Evolutionary conservation across 1,284 basidiomycete genomes (phyloP).

Genomic region (Apiotrichum mycotoxinovorans): DNA sequence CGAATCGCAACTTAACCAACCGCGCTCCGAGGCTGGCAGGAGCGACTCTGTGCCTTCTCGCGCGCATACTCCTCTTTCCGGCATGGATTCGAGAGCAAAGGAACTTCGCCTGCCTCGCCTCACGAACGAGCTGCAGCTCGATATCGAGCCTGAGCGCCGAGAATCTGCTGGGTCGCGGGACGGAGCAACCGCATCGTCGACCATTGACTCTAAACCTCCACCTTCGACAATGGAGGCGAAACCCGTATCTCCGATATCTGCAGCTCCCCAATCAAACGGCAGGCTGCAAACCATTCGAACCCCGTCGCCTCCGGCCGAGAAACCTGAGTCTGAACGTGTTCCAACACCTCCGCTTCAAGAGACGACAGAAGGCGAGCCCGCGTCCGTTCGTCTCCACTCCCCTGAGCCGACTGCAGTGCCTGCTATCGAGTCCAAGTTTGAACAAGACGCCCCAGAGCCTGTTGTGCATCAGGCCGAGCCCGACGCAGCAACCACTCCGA

Average conservation of each 20-base stretch:
- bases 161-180: neutral
- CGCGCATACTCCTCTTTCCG: conserved; percentile 1
- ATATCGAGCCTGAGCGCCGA: neutral
- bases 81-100: neutral
- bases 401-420: neutral
- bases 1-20: neutral
- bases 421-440: no score
- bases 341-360: neutral
- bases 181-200: neutral
- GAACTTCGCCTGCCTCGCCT: neutral
- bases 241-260: neutral
- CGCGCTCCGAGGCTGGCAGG: neutral
- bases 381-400: neutral
- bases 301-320: neutral
- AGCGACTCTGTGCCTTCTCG: conserved; percentile 1
- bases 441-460: no score
- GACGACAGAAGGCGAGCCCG: neutral
- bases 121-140: conserved; percentile 3
- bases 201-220: neutral
- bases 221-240: neutral
- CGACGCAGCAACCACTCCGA: no score
- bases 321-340: neutral
- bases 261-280: neutral
- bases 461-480: no score
- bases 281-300: neutral